These are phyloP conservation scores for Aspergillus glaucus DNA, from an alignment of 2,329 filamentous ascomycete genomes.

Conservation along the genomic window DNA sequence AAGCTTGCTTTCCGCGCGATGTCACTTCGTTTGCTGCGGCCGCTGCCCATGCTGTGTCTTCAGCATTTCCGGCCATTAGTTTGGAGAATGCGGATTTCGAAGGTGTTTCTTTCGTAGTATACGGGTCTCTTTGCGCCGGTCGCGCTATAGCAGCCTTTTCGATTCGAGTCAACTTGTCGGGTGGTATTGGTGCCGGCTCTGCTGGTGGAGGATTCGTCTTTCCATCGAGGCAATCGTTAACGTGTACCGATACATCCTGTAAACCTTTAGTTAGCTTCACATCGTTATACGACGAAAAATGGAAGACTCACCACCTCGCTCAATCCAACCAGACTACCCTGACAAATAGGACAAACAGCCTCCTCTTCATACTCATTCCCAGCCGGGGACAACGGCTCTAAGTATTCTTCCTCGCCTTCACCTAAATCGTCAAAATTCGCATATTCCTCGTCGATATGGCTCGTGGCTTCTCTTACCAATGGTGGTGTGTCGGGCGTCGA, in stretches of 20 bases:
- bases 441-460: conserved; percentile 41
- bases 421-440: conserved; percentile 55
- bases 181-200: conserved; percentile 8
- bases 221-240: conserved; percentile 89
- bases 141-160: conserved; percentile 64
- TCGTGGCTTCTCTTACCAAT: conserved; percentile 47
- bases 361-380: conserved; percentile 13
- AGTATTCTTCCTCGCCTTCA: conserved; percentile 59
- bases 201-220: conserved; percentile 52
- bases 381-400: conserved; percentile 48
- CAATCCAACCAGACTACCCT: conserved; percentile 54
- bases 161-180: conserved; percentile 48
- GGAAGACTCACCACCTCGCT: conserved; percentile 36
- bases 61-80: conserved; percentile 86
- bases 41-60: conserved; percentile 82
- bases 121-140: conserved; percentile 75
- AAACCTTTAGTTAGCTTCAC: conserved; percentile 10
- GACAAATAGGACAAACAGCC: conserved; percentile 70
- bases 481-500: conserved; percentile 27
- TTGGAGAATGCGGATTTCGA: conserved; percentile 75
- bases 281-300: background rate
- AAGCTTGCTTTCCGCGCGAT: conserved; percentile 76
- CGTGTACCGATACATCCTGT: conserved; percentile 72
- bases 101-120: conserved; percentile 45
- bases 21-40: conserved; percentile 74